A percentile compares a stretch with the other conserved stretches of the same genome.
Conservation (phyloP, 2,329 filamentous ascomycete genomes). For the Herpotrichia juniperi region DNA sequence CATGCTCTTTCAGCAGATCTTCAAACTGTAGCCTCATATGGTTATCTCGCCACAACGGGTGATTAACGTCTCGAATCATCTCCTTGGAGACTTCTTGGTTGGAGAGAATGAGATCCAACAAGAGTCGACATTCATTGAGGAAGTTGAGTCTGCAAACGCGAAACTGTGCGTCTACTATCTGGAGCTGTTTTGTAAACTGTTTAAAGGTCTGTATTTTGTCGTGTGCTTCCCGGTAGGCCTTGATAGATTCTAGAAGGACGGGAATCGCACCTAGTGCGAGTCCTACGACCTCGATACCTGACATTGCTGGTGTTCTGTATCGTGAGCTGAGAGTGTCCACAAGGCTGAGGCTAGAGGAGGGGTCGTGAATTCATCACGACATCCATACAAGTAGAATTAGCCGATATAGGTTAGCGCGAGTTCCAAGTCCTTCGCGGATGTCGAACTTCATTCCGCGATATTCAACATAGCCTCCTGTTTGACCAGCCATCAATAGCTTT, state of each 20-base stretch:
- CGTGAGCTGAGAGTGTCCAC: too few relatives aligned
- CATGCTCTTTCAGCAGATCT: neutral
- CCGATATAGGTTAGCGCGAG: too few relatives aligned
- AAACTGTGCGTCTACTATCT: slow-evolving; percentile 5
- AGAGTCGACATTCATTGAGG: slow-evolving; percentile 6
- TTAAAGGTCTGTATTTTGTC: slow-evolving; percentile 8
- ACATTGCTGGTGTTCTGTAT: slow-evolving; percentile 2
- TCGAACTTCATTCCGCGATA: too few relatives aligned
- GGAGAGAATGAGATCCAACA: slow-evolving; percentile 4
- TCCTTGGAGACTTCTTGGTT: slow-evolving; percentile 1
- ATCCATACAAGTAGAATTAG: too few relatives aligned
- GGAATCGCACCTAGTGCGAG: slow-evolving; percentile 5
- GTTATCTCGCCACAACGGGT: slow-evolving; percentile 2
- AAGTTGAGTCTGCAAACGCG: slow-evolving; percentile 9
- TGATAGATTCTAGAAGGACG: slow-evolving; percentile 7
- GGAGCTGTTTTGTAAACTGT: slow-evolving; percentile 4
- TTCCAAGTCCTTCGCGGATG: too few relatives aligned
- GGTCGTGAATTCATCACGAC: too few relatives aligned
- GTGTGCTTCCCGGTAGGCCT: slow-evolving; percentile 5
- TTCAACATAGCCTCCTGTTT: too few relatives aligned
- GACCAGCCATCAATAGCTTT: too few relatives aligned
- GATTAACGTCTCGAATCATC: slow-evolving; percentile 5
- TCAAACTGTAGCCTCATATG: neutral
- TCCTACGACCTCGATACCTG: slow-evolving; percentile 7
- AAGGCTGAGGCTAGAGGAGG: too few relatives aligned